These are phyloP conservation scores for Penicillium italicum DNA, from an alignment of 2,329 filamentous ascomycete genomes.

Conservation along the genomic window DNA sequence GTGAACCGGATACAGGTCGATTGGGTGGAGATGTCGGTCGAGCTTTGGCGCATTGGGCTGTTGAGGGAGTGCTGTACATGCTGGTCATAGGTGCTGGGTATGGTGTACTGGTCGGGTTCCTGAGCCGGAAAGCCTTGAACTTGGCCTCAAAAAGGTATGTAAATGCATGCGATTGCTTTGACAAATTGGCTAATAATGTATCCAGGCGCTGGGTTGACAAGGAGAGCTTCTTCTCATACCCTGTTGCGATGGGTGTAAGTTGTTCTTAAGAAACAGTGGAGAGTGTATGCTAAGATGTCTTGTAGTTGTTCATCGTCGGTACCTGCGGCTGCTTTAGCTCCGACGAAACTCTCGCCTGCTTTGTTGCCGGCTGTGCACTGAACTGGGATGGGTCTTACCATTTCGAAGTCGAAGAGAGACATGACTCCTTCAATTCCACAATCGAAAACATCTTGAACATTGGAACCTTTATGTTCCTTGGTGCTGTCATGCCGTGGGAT, in stretches of 20 bases:
- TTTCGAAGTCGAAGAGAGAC: slow-evolving; percentile 52
- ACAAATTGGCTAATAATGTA: slow-evolving; percentile 11
- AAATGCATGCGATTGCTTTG: background rate
- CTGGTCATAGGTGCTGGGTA: slow-evolving; percentile 54
- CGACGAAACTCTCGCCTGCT: slow-evolving; percentile 60
- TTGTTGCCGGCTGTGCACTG: slow-evolving; percentile 56
- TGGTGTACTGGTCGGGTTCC: slow-evolving; percentile 51
- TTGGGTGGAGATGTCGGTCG: slow-evolving; percentile 51
- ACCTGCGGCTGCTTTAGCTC: slow-evolving; percentile 57
- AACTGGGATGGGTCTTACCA: slow-evolving; percentile 63
- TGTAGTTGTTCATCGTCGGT: slow-evolving; percentile 56
- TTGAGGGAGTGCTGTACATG: slow-evolving; percentile 60
- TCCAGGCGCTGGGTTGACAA: slow-evolving; percentile 53
- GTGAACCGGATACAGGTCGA: slow-evolving; percentile 47
- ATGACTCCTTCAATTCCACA: slow-evolving; percentile 59
- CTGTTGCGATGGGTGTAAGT: slow-evolving; percentile 49
- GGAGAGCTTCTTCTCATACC: slow-evolving; percentile 54
- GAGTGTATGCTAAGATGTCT: background rate
- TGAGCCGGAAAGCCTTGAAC: slow-evolving; percentile 48
- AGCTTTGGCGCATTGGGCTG: slow-evolving; percentile 55
- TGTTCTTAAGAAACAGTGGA: background rate
- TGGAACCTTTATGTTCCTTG: slow-evolving; percentile 59
- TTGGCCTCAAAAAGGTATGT: slow-evolving; percentile 31
- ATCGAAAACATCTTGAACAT: slow-evolving; percentile 60
- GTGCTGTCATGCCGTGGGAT: slow-evolving; percentile 54